A percentile compares a stretch with the other conserved stretches of the same genome.
phyloP scores from a whole-genome alignment of 139 green algal species.

The Asterochloris sp. region DNA sequence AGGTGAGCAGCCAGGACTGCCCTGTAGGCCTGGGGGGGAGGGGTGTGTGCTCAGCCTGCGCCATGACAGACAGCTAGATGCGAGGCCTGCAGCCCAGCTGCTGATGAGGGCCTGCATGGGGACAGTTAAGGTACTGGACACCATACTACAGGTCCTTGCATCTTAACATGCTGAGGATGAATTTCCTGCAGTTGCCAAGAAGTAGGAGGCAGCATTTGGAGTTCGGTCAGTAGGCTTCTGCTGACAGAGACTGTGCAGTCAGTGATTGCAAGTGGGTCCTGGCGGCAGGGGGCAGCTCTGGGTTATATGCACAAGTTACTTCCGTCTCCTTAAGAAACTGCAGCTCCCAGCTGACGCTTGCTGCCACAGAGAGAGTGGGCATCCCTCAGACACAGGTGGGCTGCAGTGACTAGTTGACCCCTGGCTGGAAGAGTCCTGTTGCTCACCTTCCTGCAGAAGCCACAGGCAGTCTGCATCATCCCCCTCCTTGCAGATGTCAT shows the following conservation, averaged over 20 bases:
- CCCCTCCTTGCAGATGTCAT: conserved; percentile 8
- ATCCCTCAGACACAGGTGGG: background rate
- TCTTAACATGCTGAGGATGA: too few species aligned
- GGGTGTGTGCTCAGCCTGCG: too few species aligned
- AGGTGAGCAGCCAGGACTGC: background rate
- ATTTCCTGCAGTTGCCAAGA: too few species aligned
- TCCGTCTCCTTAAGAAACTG: background rate
- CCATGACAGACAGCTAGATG: too few species aligned
- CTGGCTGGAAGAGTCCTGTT: background rate
- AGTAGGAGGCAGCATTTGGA: too few species aligned
- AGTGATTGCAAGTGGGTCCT: background rate
- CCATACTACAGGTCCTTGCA: too few species aligned
- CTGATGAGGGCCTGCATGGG: too few species aligned
- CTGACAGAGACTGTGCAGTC: too few species aligned
- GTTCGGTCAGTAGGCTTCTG: too few species aligned
- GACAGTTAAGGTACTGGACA: too few species aligned
- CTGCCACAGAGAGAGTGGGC: background rate
- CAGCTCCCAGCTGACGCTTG: background rate
- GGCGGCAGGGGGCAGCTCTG: background rate
- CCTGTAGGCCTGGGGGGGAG: too few species aligned
- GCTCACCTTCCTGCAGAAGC: conserved; percentile 10
- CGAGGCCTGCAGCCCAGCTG: too few species aligned
- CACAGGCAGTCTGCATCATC: conserved; percentile 2
- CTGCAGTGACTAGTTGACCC: background rate
- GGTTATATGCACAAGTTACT: background rate